Evolutionary conservation across 208 protist species (phyloP).

Genomic region (Polymyxa betae): DNA sequence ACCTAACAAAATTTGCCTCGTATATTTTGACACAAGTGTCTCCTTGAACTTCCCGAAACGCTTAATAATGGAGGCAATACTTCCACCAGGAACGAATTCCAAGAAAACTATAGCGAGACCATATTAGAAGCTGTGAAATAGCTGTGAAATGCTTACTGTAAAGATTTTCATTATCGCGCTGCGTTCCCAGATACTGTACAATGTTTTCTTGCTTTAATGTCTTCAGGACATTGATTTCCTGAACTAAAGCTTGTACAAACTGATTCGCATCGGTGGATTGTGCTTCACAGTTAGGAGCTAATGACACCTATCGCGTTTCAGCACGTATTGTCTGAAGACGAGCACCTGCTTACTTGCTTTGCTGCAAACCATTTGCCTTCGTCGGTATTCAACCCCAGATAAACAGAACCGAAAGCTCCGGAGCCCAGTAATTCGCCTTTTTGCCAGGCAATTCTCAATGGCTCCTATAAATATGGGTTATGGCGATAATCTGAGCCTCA

Average conservation of each 20-base stretch:
- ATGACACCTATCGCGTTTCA: not conserved
- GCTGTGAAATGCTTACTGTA: not conserved
- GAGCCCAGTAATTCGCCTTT: slow-evolving; percentile 57
- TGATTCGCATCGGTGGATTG: slow-evolving; percentile 11
- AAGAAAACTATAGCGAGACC: slow-evolving; percentile 18
- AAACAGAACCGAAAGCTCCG: slow-evolving; percentile 59
- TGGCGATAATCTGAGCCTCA: not conserved
- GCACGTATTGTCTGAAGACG: not conserved
- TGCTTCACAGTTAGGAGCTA: not conserved
- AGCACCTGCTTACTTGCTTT: slow-evolving; percentile 20
- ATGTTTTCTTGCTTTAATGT: slow-evolving; percentile 62
- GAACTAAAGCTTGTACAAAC: slow-evolving; percentile 50
- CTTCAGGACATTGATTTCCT: slow-evolving; percentile 60
- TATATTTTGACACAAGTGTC: slow-evolving; percentile 56
- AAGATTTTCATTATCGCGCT: slow-evolving; percentile 9
- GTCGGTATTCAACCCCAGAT: slow-evolving; percentile 55
- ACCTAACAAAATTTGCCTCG: slow-evolving; percentile 57
- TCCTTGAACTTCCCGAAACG: slow-evolving; percentile 59
- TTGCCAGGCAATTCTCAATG: not conserved
- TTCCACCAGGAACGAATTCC: slow-evolving; percentile 60
- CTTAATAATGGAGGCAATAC: slow-evolving; percentile 53
- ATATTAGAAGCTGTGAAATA: not conserved
- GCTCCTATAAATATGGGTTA: not conserved
- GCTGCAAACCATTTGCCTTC: slow-evolving; percentile 57
- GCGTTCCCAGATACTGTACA: slow-evolving; percentile 60